A percentile compares a stretch with the other conserved stretches of the same genome.
Conservation (phyloP, 257 asterid genomes). For the Solanum chmielewskii region DNA sequence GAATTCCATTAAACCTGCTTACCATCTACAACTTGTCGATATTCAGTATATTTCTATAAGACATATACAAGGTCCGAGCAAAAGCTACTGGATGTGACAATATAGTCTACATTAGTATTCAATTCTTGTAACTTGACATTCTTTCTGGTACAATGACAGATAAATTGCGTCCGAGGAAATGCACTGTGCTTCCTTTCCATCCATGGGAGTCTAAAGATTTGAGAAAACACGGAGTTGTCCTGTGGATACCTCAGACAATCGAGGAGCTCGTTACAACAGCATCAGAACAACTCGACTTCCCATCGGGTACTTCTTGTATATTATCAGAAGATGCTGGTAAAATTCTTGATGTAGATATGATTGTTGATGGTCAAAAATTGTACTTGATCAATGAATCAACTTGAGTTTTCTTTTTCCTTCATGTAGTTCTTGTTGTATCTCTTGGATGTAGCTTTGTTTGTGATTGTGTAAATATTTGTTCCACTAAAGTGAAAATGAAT, state of each 20-base stretch:
- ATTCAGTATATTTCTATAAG: not conserved
- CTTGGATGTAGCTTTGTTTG: not conserved
- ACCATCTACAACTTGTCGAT: not conserved
- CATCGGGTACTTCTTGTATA: constrained; percentile 24
- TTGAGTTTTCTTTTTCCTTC: not conserved
- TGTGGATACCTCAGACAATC: constrained; percentile 64
- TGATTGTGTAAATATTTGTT: not conserved
- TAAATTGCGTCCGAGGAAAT: constrained; percentile 36
- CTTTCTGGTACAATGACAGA: constrained; percentile 18
- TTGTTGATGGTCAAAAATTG: constrained; percentile 56
- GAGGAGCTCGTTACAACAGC: constrained; percentile 57
- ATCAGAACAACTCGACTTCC: constrained; percentile 25
- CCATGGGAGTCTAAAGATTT: constrained; percentile 57
- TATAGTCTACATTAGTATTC: not conserved
- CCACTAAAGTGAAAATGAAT: not conserved
- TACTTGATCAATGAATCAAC: constrained; percentile 34
- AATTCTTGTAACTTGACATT: not conserved
- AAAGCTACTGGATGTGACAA: not conserved
- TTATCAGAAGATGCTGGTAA: constrained; percentile 85
- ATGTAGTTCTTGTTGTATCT: not conserved
- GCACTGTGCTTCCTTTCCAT: constrained; percentile 69
- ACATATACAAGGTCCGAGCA: not conserved
- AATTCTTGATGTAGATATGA: constrained; percentile 55
- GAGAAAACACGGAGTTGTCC: constrained; percentile 48
- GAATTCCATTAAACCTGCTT: not conserved